phyloP scores from a whole-genome alignment of 805 yeast genomes.

The Nematodospora valgi region DNA sequence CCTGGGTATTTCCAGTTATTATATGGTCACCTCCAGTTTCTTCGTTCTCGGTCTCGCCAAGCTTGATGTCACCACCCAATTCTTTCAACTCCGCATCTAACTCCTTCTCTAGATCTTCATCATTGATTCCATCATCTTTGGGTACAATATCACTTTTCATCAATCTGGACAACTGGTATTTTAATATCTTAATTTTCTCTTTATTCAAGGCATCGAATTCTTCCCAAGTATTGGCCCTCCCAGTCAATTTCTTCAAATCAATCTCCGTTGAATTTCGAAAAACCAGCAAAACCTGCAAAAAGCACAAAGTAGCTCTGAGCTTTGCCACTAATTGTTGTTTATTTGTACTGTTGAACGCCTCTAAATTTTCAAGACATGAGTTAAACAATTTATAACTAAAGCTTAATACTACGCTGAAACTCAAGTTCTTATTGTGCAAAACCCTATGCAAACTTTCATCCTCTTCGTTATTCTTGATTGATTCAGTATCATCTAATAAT shows the following conservation, averaged over 20 bases:
- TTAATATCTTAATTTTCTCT: conserved; percentile 33
- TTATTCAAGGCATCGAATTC: conserved; percentile 26
- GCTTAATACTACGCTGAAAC: conserved; percentile 25
- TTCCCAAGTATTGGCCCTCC: conserved; percentile 21
- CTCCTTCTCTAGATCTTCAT: conserved; percentile 25
- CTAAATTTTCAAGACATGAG: conserved; percentile 25
- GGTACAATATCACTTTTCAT: conserved; percentile 34
- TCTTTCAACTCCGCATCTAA: conserved; percentile 21
- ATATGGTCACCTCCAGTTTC: neutral
- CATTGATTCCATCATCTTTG: conserved; percentile 20
- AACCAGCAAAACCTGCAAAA: conserved; percentile 25
- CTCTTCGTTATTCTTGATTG: conserved; percentile 41
- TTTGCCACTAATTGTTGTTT: conserved; percentile 28
- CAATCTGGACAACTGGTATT: conserved; percentile 35
- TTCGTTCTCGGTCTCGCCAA: conserved; percentile 1
- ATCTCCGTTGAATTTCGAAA: conserved; percentile 25
- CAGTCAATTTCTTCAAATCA: conserved; percentile 33
- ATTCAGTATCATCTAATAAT: conserved; percentile 71
- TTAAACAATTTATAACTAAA: conserved; percentile 37
- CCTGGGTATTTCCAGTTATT: conserved; percentile 1
- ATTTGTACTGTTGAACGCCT: conserved; percentile 19
- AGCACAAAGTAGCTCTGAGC: conserved; percentile 33
- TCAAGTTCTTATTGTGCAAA: conserved; percentile 54
- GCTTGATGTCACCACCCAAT: conserved; percentile 5
- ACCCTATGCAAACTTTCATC: conserved; percentile 44